These are phyloP conservation scores for Dacryopinax spathularia DNA, from an alignment of 768 basidiomycete genomes.

Conservation along the genomic window DNA sequence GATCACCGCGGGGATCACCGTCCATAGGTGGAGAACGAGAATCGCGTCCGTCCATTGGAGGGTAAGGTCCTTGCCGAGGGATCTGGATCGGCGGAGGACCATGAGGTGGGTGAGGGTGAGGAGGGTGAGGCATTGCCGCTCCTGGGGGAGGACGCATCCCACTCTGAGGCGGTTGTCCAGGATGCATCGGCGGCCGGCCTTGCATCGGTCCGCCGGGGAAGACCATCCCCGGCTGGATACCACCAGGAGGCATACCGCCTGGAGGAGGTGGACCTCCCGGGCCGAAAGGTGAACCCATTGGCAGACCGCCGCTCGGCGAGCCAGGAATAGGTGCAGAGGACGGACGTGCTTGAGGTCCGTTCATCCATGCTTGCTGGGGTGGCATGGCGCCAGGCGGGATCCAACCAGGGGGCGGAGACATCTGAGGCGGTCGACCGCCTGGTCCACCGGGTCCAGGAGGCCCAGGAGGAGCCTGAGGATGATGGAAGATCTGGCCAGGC, in stretches of 20 bases:
- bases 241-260: neutral
- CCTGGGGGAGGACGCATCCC: conserved; percentile 10
- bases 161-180: conserved; percentile 14
- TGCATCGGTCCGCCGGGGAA: conserved; percentile 1
- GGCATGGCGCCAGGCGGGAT: conserved; percentile 13
- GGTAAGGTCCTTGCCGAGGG: neutral
- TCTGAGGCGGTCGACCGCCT: neutral
- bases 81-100: neutral
- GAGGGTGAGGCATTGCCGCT: neutral
- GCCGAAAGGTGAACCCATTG: neutral
- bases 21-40: neutral
- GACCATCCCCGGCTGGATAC: conserved; percentile 11
- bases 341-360: neutral
- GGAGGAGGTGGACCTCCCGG: neutral
- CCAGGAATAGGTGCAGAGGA: neutral
- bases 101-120: neutral
- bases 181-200: conserved; percentile 8
- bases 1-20: neutral
- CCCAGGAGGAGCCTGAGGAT: conserved; percentile 7
- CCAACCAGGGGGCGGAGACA: conserved; percentile 4
- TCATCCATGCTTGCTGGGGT: conserved; percentile 7
- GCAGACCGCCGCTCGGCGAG: neutral
- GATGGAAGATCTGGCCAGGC: conserved; percentile 17
- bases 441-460: neutral
- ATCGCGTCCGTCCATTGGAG: neutral